Evolutionary conservation across 805 yeast genomes (phyloP), one percentile per base, ranked within the genome.

Genomic region (Lipomyces yamadae): DNA sequence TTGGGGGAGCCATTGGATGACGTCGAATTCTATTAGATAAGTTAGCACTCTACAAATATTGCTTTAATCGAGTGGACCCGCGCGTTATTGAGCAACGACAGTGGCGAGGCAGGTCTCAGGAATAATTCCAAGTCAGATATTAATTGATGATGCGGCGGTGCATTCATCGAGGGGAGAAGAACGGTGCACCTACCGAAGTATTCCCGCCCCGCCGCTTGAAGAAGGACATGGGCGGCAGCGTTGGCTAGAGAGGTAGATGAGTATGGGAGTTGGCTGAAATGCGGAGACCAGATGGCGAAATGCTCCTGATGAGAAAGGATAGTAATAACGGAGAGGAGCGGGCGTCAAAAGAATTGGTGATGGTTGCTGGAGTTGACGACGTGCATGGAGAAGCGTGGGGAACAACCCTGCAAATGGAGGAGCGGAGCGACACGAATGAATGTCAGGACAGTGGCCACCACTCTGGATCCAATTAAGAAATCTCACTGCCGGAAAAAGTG

Each of bases 121-220:
- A n/a, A 34, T 13, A 42, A 3, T 15, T 11, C 18, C n/a, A 42
- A 13, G 10, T 34, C 24, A 8, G 59, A 35, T n/a, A n/a, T 24
- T 24, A 24, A 24, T 24, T 24, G 24, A 24, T 13, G 30, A 30
- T 2, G 33, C 18, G 18, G 29, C 18, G 11, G 34, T 10, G 57
- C 24, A 11, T 37, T 15, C 15, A n/a, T 32, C 37, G 57, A 33
- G 15, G n/a, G 11, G 57, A 10, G 57, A 24, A 58, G 48, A 18
- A 5, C 18, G 58, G 48, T 18, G 32, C 30, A 37, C 62, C 4
- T 30, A 64, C 65, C 32, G 54, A 56, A 11, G 62, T 15, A 62
- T 63, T 63, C 57, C 64, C 62, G 34, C 66, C 64, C 50, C 69
- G 67, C 61, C 69, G 55, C 60, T 60, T 66, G 62, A 66, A 63